Base-by-base conservation (phyloP, 768 basidiomycete genomes). In the Boletus fagicola region DNA sequence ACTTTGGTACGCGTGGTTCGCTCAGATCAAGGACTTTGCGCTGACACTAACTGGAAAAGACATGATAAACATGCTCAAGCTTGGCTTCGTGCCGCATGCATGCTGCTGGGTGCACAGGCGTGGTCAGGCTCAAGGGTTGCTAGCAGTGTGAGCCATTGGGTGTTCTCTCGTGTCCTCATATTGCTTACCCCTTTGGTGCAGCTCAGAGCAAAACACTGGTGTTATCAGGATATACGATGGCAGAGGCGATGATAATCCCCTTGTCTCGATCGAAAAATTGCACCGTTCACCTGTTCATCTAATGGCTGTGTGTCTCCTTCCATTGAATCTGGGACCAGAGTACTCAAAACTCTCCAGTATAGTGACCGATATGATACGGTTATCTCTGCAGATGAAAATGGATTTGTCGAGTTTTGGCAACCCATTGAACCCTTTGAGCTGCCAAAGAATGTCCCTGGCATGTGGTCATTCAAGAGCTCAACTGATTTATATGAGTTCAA, bases 401-500 rank as follows among this genome's bases (percentile, higher is more conserved):
- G 97, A 0, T 97, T 98, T 67, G 75, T 99, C 31, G 97, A 99
- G 72, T 97, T 95, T 71, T 99, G 97, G 97, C 84, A 86, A 66
- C 95, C 96, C 0, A 73, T 71, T 10, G 95, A 98, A 68, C 92
- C 94, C 2, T 98, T 94, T 69, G 88, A 85, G 50, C 73, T 85
- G 40, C 96, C 97, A 1, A 85, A 84, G 62, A 84, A 87, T 54
- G 77, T 92, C 1, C 78, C 83, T 2, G 87, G 88, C 1, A 70
- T 97, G 60, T 99, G 96, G 96, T 78, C 85, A 33, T 95, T 81
- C 76, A 98, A 98, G 71, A 90, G 85, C 51, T 83, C 87, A 42
- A 98, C 97, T 0, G 94, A 98, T 67, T 72, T 98, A 42, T 98
- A 97, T 74, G 94, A 98, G 64, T 99, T 98, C 77, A 98, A 97